Evolutionary conservation across 1,139 yeast species (phyloP), one percentile per base, ranked within the genome.

Genomic region (Scheffersomyces insectosa): DNA sequence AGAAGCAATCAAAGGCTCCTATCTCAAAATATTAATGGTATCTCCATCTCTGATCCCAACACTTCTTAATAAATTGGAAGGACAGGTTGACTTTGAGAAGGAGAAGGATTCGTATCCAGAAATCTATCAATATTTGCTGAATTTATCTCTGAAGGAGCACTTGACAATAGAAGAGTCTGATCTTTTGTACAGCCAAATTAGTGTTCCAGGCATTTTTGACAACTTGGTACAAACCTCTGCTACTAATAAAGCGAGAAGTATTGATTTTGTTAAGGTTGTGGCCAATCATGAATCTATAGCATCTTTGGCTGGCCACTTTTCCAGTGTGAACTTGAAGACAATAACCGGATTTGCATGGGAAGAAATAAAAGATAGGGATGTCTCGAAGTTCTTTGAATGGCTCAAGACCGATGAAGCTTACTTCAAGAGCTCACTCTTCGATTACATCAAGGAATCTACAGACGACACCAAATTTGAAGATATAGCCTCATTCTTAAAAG

Each of bases 1-100:
- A 7, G 68, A 61, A 16, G 40, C 63, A 1, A 50, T 70, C 3
- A 63, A 68, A 42, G 72, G 68, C 41, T 51, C 63, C n/a, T 69
- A 60, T 45, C 44, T 63, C 5, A 70, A 68, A 41, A 45, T 69
- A 10, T 36, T 53, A 2, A 44, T 50, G 41, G 46, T 47, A 3
- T 28, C 36, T 16, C 44, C 44, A 5, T 20, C 33, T 3, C 12
- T 28, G 6, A 36, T 49, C 5, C 37, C 52, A 2, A 35, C 14
- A 4, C 48, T 52, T 28, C 39, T 52, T 28, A 27, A 39, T 12
- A 8, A 23, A 27, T 23, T 44, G 7, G 34, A 39, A 1, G 41
- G 38, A 11, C 36, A 33, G 3, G 14, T 38, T 11, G 30, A 42
- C 11, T 36, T 47, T 33, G 33, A 33, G 25, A 34, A 41, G 14